phyloP scores from a whole-genome alignment of 495 filamentous ascomycete genomes.

The Talaromyces proteolyticus region DNA sequence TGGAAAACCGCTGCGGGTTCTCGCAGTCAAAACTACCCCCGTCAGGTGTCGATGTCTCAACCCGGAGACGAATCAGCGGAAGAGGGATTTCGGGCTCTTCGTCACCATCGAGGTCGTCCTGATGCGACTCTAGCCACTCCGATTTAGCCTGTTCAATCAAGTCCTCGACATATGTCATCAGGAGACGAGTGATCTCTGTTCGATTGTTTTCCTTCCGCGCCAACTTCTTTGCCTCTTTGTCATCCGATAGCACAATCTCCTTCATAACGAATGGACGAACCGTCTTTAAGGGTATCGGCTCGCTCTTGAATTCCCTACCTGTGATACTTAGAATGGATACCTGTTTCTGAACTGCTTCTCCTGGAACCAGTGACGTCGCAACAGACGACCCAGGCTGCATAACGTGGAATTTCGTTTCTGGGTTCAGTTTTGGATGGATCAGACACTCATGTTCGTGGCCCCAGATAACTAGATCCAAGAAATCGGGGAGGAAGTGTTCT shows the following conservation, averaged over 20 bases:
- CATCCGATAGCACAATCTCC: constrained; percentile 73
- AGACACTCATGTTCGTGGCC: constrained; percentile 97
- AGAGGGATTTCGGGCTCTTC: constrained; percentile 57
- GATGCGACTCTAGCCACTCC: constrained; percentile 72
- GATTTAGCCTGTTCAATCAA: constrained; percentile 80
- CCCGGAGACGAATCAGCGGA: constrained; percentile 81
- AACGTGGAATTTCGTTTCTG: constrained; percentile 85
- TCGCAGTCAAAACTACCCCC: constrained; percentile 84
- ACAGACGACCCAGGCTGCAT: constrained; percentile 98
- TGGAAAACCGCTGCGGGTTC: constrained; percentile 95
- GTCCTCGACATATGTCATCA: constrained; percentile 72
- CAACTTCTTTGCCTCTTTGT: constrained; percentile 69
- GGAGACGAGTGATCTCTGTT: constrained; percentile 66
- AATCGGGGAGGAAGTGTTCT: constrained; percentile 89
- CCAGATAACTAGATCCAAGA: constrained; percentile 90
- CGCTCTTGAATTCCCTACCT: constrained; percentile 73
- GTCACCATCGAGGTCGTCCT: constrained; percentile 45
- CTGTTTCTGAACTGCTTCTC: constrained; percentile 89
- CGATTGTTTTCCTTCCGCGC: constrained; percentile 78
- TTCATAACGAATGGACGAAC: constrained; percentile 87
- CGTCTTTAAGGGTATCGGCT: constrained; percentile 77
- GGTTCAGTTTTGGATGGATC: constrained; percentile 75
- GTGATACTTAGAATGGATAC: constrained; percentile 80
- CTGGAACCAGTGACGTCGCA: constrained; percentile 83
- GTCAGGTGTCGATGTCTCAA: constrained; percentile 85